Evolutionary conservation across 495 filamentous ascomycete genomes (phyloP).

Genomic region (Daldinia concentrica): DNA sequence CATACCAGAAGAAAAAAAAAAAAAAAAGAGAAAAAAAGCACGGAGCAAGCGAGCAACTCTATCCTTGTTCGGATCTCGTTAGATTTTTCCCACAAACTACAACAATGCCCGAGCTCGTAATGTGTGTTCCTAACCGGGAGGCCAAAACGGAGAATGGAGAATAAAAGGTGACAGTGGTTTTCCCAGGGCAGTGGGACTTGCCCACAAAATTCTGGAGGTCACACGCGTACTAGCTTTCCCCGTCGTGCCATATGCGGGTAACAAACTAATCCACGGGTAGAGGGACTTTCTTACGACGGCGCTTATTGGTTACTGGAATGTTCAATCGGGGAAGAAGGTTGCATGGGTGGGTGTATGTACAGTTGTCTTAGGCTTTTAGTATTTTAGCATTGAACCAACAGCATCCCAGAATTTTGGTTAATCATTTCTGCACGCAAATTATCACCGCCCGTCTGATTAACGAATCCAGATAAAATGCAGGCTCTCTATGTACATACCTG

Average conservation of each 20-base stretch:
- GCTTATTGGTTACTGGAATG: slow-evolving; percentile 36
- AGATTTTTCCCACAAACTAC: slow-evolving; percentile 8
- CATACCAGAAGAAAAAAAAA: slow-evolving; percentile 15
- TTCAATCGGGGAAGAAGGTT: slow-evolving; percentile 12
- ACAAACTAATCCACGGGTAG: slow-evolving; percentile 27
- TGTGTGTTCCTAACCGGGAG: slow-evolving; percentile 11
- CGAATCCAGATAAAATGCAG: slow-evolving; percentile 16
- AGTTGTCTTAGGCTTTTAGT: slow-evolving; percentile 31
- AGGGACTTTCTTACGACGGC: slow-evolving; percentile 3
- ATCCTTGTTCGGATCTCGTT: slow-evolving; percentile 25
- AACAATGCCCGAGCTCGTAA: slow-evolving; percentile 32
- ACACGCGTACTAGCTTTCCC: slow-evolving; percentile 35
- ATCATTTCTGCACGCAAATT: slow-evolving; percentile 29
- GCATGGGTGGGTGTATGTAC: slow-evolving; percentile 17
- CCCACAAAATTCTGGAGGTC: slow-evolving; percentile 39
- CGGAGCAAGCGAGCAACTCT: background rate
- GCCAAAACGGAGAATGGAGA: no score
- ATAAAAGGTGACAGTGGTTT: slow-evolving; percentile 16
- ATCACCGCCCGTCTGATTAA: slow-evolving; percentile 24
- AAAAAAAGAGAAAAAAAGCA: slow-evolving; percentile 17
- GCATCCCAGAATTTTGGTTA: slow-evolving; percentile 30
- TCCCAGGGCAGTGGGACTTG: slow-evolving; percentile 34
- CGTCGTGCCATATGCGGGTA: slow-evolving; percentile 40
- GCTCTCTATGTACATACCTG: background rate
- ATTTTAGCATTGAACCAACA: slow-evolving; percentile 21